These are phyloP conservation scores for Anthoceros angustus DNA, from an alignment of 225 moss, liverwort and hornwort species.

Conservation along the genomic window DNA sequence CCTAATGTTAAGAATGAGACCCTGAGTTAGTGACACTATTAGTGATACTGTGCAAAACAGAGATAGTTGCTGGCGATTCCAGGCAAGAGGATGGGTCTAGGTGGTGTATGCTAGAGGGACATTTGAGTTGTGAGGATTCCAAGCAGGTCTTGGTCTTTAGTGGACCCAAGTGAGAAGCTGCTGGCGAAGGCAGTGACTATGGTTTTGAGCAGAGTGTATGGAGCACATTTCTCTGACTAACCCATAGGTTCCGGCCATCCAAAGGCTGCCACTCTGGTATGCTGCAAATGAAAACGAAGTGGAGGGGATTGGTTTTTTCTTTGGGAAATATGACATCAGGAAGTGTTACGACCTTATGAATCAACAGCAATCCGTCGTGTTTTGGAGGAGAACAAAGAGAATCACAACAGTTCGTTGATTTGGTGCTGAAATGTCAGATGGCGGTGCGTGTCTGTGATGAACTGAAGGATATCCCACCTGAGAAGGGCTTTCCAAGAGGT, in stretches of 20 bases:
- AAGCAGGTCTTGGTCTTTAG: background rate
- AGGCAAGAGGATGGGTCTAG: background rate
- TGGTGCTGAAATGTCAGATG: background rate
- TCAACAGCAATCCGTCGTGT: background rate
- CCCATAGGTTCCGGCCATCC: background rate
- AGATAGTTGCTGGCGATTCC: background rate
- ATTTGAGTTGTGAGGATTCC: background rate
- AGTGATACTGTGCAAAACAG: background rate
- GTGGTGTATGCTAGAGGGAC: background rate
- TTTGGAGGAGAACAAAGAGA: background rate
- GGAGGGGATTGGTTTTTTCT: background rate
- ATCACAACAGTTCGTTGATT: background rate
- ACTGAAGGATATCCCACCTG: background rate
- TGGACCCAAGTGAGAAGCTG: background rate
- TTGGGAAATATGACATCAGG: background rate
- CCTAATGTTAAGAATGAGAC: background rate
- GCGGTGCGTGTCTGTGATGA: background rate
- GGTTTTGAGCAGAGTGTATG: background rate
- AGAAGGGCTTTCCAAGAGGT: background rate
- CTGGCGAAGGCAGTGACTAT: background rate
- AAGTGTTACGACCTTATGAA: background rate
- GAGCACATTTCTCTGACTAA: background rate
- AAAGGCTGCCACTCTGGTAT: background rate
- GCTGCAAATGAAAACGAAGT: background rate
- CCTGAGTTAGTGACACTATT: background rate